Base-by-base conservation (phyloP, 257 asterid genomes). In the Thymus mandschuricus region DNA sequence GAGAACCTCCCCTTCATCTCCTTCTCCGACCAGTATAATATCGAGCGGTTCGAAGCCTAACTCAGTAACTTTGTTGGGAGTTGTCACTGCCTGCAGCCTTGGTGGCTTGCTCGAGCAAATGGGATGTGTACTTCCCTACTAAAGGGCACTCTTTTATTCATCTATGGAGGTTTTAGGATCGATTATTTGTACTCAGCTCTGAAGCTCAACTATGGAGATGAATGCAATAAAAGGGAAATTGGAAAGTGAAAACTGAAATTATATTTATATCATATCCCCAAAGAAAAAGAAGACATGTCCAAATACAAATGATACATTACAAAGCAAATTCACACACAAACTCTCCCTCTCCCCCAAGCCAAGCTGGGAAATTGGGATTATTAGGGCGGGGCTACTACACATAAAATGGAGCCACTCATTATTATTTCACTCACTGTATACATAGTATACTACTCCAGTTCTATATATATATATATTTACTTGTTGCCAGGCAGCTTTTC, bases 11-110 rank as follows among this genome's bases (percentile, higher is more conserved):
- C 21, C 21, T 21, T 21, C 21, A 21, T 21, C 21, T 21, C 21
- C 21, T 21, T 21, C 21, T 21, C 21, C 21, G 21, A 21, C 21
- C 21, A 21, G 21, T 21, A 21, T 21, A 21, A 21, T 21, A 21
- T 21, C 21, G 21, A 21, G 21, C 21, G 21, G 21, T 21, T 21
- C 21, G 64, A 76, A 68, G 79, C 97, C 97, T 11, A 89, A 91
- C 68, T 59, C 66, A 2, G 96, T 93, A 62, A 93, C 98, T 11
- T 91, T 91, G 70, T 52, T 87, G 1, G 96, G 91, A 13, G 96
- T 88, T 68, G 86, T 93, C 6, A 79, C 88, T 31, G 96, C 98
- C 1, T 90, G 97, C 66, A 85, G 96, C 54, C 96, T 91, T 71
- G 84, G 88, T 2, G 97, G 97, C 3, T 82, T 93, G 81, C 78